These are phyloP conservation scores for Puccinellia tenuiflora DNA, from an alignment of 176 grass and related monocot genomes.

Conservation along the genomic window DNA sequence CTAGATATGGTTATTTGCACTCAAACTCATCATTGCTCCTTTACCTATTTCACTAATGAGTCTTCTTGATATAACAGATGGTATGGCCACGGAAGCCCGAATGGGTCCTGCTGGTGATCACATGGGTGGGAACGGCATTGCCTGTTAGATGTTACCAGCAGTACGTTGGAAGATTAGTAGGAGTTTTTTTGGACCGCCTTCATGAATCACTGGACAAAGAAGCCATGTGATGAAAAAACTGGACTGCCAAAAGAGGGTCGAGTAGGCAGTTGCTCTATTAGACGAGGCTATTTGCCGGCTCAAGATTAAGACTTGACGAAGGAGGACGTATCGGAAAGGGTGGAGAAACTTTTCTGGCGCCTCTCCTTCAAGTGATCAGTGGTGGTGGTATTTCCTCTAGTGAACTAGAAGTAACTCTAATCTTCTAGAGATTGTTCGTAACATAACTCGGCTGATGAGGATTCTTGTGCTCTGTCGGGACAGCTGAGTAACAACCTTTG, in stretches of 20 bases:
- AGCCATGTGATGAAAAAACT: background rate
- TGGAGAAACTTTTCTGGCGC: background rate
- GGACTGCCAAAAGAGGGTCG: background rate
- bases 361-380: background rate
- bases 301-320: background rate
- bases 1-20: background rate
- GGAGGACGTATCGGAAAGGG: background rate
- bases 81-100: slow-evolving; percentile 24
- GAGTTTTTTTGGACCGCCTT: slow-evolving; percentile 15
- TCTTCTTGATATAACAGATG: slow-evolving; percentile 32
- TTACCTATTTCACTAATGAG: background rate
- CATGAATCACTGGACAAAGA: slow-evolving; percentile 15
- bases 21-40: background rate
- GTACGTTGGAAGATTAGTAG: slow-evolving; percentile 16
- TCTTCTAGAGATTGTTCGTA: slow-evolving; percentile 16
- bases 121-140: slow-evolving; percentile 36
- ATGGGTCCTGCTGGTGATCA: slow-evolving; percentile 34
- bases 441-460: slow-evolving; percentile 6
- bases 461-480: background rate
- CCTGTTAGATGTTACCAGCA: slow-evolving; percentile 15
- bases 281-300: background rate
- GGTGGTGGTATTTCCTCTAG: slow-evolving; percentile 10
- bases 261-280: background rate
- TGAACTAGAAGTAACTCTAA: slow-evolving; percentile 24
- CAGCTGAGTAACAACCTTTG: slow-evolving; percentile 10